Percentiles rank a stretch among this genome's conserved stretches.
These are phyloP conservation scores for Massarina eburnea DNA, from an alignment of 2,329 filamentous ascomycete genomes.

Conservation along the genomic window DNA sequence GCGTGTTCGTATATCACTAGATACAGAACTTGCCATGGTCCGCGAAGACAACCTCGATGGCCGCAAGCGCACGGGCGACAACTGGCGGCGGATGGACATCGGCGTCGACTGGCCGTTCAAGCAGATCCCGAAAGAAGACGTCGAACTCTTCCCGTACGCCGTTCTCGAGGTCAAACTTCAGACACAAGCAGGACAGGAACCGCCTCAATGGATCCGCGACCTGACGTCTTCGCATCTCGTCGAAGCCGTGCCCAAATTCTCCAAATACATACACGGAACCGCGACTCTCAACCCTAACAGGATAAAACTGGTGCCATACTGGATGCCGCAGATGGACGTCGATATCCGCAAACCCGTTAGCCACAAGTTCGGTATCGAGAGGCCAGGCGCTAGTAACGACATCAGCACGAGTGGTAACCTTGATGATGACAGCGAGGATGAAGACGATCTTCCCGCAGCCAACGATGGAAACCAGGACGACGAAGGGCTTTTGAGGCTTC, in stretches of 20 bases:
- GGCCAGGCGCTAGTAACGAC: constrained; percentile 72
- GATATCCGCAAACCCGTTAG: constrained; percentile 93
- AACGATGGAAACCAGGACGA: constrained; percentile 43
- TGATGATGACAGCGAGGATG: constrained; percentile 72
- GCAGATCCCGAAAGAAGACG: constrained; percentile 80
- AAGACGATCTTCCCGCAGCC: constrained; percentile 41
- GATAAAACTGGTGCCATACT: constrained; percentile 91
- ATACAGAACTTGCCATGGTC: constrained; percentile 93
- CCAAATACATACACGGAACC: constrained; percentile 96
- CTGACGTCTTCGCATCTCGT: constrained; percentile 91
- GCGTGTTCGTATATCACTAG: constrained; percentile 91
- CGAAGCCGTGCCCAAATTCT: constrained; percentile 98
- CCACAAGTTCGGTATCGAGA: constrained; percentile 87
- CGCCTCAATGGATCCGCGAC: constrained; percentile 94
- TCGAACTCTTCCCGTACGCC: constrained; percentile 92
- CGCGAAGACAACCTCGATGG: constrained; percentile 95
- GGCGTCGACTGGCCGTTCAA: constrained; percentile 94
- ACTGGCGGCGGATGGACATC: constrained; percentile 97
- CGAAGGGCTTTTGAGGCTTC: constrained; percentile 50
- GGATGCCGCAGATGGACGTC: constrained; percentile 97
- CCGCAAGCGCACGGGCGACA: constrained; percentile 71
- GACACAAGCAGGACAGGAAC: constrained; percentile 91
- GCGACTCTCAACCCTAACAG: constrained; percentile 82
- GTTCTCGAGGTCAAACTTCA: constrained; percentile 97
- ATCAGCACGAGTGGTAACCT: constrained; percentile 77